Conservation (phyloP, 495 filamentous ascomycete genomes). For the Penicillium ochrochloron region DNA sequence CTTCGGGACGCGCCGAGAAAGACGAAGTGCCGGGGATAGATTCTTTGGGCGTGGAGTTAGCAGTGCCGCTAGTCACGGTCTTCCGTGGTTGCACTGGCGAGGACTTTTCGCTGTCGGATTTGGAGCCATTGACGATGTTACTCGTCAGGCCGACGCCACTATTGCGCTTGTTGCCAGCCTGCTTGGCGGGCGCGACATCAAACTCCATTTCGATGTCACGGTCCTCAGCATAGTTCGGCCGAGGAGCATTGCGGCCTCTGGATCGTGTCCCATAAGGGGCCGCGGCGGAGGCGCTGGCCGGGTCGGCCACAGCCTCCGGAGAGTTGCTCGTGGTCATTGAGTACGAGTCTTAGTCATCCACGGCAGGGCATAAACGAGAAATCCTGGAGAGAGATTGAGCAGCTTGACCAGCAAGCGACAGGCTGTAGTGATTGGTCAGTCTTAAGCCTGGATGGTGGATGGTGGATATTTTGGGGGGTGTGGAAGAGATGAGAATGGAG, state of each 20-base stretch:
- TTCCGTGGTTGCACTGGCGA: constrained; percentile 48
- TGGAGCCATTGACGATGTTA: constrained; percentile 39
- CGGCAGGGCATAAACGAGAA: constrained; percentile 21
- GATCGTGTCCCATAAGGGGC: constrained; percentile 95
- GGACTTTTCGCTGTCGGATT: constrained; percentile 48
- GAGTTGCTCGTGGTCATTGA: constrained; percentile 59
- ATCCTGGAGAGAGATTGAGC: background rate
- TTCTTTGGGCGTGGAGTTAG: constrained; percentile 49
- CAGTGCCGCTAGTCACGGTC: constrained; percentile 42
- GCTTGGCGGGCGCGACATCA: constrained; percentile 55
- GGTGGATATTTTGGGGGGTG: background rate
- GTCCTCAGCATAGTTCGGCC: constrained; percentile 96
- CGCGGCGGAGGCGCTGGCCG: constrained; percentile 50
- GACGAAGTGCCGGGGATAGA: constrained; percentile 67
- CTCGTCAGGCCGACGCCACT: constrained; percentile 33
- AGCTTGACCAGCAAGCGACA: constrained; percentile 7
- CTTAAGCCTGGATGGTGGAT: background rate
- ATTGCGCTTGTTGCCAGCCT: constrained; percentile 44
- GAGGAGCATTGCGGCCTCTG: constrained; percentile 82
- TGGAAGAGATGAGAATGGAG: background rate
- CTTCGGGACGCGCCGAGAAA: constrained; percentile 58
- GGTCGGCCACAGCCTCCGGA: constrained; percentile 46
- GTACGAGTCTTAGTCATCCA: constrained; percentile 47
- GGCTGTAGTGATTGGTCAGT: constrained; percentile 27
- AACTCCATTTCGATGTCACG: constrained; percentile 88